Conservation (phyloP, 1,284 basidiomycete species). For the Phylloporus sp. region DNA sequence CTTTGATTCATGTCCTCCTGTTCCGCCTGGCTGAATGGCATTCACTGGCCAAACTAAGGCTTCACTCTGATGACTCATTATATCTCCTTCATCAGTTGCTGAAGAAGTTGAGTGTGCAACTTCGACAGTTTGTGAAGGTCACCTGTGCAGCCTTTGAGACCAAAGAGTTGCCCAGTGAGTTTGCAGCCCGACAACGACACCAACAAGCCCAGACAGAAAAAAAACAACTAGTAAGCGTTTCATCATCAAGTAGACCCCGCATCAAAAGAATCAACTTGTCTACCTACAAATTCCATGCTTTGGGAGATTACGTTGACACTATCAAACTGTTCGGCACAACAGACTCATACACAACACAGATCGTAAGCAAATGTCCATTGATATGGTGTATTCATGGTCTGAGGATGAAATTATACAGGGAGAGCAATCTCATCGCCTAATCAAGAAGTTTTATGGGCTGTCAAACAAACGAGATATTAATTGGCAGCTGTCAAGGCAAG, state of each 20-base stretch:
- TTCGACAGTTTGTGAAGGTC: background rate
- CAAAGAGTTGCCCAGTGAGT: background rate
- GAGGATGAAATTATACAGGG: constrained; percentile 4
- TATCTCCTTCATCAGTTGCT: background rate
- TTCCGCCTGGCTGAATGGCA: background rate
- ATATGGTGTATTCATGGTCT: background rate
- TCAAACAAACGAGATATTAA: constrained; percentile 15
- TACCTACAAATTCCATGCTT: background rate
- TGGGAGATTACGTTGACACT: background rate
- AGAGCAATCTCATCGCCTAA: constrained; percentile 10
- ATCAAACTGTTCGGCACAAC: background rate
- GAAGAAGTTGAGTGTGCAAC: background rate
- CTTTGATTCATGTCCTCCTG: background rate
- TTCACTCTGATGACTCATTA: background rate
- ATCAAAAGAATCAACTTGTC: background rate
- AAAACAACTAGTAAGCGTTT: background rate
- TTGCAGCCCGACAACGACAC: background rate
- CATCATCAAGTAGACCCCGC: background rate
- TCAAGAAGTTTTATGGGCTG: constrained; percentile 19
- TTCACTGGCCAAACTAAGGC: background rate
- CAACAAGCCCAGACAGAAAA: background rate
- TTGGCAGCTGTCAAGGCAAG: constrained; percentile 15
- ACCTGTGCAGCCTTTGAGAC: background rate
- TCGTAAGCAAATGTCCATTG: background rate
- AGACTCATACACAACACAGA: background rate